phyloP scores from a whole-genome alignment of 2,329 filamentous ascomycete genomes.

The Sporothrix sp. region DNA sequence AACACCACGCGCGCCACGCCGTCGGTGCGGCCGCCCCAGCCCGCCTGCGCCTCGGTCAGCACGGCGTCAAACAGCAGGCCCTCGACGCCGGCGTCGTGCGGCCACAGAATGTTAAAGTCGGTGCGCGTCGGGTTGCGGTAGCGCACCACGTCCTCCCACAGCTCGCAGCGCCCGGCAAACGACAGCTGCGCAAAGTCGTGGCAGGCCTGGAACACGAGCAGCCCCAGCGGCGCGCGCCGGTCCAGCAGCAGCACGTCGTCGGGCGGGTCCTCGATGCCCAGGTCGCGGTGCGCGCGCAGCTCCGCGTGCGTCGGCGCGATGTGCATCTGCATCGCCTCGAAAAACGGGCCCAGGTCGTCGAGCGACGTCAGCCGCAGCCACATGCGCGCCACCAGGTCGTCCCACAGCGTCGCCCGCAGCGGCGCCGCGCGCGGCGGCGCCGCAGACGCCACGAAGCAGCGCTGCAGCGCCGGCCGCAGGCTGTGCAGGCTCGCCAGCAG shows the following conservation, averaged over 20 bases:
- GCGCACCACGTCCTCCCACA: slow-evolving; percentile 75
- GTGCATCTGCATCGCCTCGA: slow-evolving; percentile 64
- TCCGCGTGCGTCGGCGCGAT: slow-evolving; percentile 55
- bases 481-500: slow-evolving; percentile 33
- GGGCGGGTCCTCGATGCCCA: slow-evolving; percentile 35
- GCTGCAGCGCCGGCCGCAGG: slow-evolving; percentile 14
- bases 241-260: slow-evolving; percentile 52
- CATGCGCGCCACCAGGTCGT: slow-evolving; percentile 68
- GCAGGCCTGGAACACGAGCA: slow-evolving; percentile 65
- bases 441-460: slow-evolving; percentile 5
- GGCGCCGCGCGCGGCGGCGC: slow-evolving; percentile 46
- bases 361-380: slow-evolving; percentile 72
- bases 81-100: slow-evolving; percentile 27
- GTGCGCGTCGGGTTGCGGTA: slow-evolving; percentile 69
- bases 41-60: slow-evolving; percentile 38
- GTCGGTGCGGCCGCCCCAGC: slow-evolving; percentile 32
- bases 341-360: slow-evolving; percentile 55
- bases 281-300: slow-evolving; percentile 43
- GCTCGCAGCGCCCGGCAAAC: slow-evolving; percentile 65
- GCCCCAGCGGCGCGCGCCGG: slow-evolving; percentile 67
- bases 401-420: slow-evolving; percentile 49
- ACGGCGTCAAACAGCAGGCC: slow-evolving; percentile 49
- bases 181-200: slow-evolving; percentile 72
- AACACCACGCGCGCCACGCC: slow-evolving; percentile 9
- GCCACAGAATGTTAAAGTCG: slow-evolving; percentile 51